These are phyloP conservation scores for Colletotrichum neosansevieriae DNA, from an alignment of 2,329 filamentous ascomycete genomes.

Conservation along the genomic window DNA sequence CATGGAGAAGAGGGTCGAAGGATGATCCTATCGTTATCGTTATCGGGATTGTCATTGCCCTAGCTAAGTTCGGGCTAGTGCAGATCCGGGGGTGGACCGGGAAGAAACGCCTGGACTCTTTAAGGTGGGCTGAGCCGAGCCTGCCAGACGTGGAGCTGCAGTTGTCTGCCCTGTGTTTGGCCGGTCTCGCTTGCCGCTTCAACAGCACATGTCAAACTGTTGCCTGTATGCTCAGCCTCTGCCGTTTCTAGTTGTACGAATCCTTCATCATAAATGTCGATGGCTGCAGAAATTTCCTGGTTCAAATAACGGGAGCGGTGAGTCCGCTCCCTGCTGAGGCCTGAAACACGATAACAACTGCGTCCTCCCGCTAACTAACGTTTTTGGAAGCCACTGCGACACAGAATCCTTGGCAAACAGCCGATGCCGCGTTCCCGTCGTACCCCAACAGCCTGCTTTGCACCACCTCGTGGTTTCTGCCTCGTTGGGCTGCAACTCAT, in stretches of 20 bases:
- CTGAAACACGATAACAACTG: conserved; percentile 26
- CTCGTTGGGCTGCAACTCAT: conserved; percentile 1
- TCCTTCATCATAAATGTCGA: background rate
- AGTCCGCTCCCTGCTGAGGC: conserved; percentile 3
- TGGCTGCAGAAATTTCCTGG: background rate
- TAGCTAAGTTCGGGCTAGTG: conserved; percentile 26
- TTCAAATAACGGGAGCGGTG: conserved; percentile 2
- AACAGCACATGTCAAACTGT: conserved; percentile 6
- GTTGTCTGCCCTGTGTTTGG: conserved; percentile 19
- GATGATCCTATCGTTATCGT: conserved; percentile 39
- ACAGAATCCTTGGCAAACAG: background rate
- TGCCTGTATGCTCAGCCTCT: background rate
- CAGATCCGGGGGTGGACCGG: conserved; percentile 40
- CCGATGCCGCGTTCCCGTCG: conserved; percentile 20
- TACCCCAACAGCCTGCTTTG: conserved; percentile 13
- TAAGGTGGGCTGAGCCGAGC: conserved; percentile 27
- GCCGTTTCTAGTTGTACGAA: background rate
- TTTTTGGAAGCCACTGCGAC: conserved; percentile 7
- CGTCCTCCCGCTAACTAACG: background rate
- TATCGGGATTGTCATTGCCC: conserved; percentile 23
- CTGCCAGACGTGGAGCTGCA: conserved; percentile 36
- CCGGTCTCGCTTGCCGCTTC: background rate
- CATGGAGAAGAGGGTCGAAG: conserved; percentile 37
- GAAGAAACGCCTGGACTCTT: conserved; percentile 36
- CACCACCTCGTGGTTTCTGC: background rate